phyloP scores from a whole-genome alignment of 2,329 filamentous ascomycete genomes.

The Fusarium chaquense region DNA sequence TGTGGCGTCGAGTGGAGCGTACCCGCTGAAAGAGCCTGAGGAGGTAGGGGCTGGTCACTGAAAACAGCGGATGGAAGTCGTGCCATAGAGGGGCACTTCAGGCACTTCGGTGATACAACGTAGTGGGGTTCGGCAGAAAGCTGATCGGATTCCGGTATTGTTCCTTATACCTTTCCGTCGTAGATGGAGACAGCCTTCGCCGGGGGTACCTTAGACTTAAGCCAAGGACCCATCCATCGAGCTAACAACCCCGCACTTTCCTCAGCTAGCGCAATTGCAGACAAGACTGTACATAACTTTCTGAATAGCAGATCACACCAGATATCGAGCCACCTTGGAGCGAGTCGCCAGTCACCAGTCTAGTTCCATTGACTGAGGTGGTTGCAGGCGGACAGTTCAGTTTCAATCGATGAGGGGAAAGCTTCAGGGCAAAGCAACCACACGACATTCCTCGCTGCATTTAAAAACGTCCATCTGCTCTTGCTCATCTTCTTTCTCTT shows the following conservation, averaged over 20 bases:
- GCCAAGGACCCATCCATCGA: slow-evolving; percentile 17
- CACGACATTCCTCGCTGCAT: slow-evolving; percentile 37
- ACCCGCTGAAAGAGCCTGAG: slow-evolving; percentile 10
- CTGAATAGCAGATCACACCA: slow-evolving; percentile 37
- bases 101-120: slow-evolving; percentile 20
- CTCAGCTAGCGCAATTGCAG: slow-evolving; percentile 26
- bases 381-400: slow-evolving; percentile 17
- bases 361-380: slow-evolving; percentile 24
- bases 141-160: slow-evolving; percentile 30
- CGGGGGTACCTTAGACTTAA: slow-evolving; percentile 25
- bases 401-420: slow-evolving; percentile 42
- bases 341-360: slow-evolving; percentile 20
- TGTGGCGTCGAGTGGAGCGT: slow-evolving; percentile 37
- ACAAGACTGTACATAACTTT: slow-evolving; percentile 32
- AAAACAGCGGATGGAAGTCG: slow-evolving; percentile 29
- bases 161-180: slow-evolving; percentile 16
- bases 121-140: slow-evolving; percentile 31
- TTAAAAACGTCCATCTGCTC: slow-evolving; percentile 44
- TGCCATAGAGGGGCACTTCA: slow-evolving; percentile 23
- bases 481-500: slow-evolving; percentile 38
- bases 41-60: slow-evolving; percentile 25
- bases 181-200: not conserved
- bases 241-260: slow-evolving; percentile 40
- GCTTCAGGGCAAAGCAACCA: slow-evolving; percentile 29
- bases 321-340: slow-evolving; percentile 33